Percentiles rank a stretch among this genome's conserved stretches.
Conservation (phyloP, 2,329 filamentous ascomycete genomes). For the Cadophora luteo-olivacea region DNA sequence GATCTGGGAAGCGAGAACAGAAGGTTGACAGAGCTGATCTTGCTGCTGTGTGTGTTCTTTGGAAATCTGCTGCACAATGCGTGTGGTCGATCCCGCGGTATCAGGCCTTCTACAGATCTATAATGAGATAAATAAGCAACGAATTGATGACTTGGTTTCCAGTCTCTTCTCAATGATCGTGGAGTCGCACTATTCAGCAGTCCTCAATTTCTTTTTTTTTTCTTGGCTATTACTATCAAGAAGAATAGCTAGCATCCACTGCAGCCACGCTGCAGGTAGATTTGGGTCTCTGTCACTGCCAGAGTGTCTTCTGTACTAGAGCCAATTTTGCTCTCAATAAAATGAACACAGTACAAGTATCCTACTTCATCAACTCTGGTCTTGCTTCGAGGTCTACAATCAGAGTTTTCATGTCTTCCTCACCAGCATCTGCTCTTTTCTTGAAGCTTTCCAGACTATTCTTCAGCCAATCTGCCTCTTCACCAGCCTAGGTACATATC, state of each 20-base stretch:
- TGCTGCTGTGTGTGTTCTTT: no score
- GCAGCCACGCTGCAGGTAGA: no score
- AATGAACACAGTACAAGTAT: no score
- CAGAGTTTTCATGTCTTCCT: slow-evolving; percentile 29
- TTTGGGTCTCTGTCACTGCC: no score
- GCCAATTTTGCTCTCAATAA: no score
- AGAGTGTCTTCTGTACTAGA: background rate
- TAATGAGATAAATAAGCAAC: background rate
- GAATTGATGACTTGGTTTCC: background rate
- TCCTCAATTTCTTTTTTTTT: no score
- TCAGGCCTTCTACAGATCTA: background rate
- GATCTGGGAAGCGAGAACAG: background rate
- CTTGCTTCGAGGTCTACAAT: slow-evolving; percentile 21
- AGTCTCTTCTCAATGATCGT: no score
- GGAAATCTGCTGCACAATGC: no score
- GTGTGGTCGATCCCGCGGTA: background rate
- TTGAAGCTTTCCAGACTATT: slow-evolving; percentile 24
- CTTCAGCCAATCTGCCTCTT: slow-evolving; percentile 26
- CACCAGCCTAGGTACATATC: slow-evolving; percentile 24
- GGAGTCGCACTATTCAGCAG: no score
- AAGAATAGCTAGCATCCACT: no score
- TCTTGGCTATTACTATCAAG: no score
- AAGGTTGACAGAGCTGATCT: background rate
- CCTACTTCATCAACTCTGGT: slow-evolving; percentile 9
- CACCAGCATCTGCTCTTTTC: slow-evolving; percentile 23